Evolutionary conservation across 164 flowering plant species (phyloP), one percentile per base, ranked within the genome.

Genomic region (Taxillus chinensis): DNA sequence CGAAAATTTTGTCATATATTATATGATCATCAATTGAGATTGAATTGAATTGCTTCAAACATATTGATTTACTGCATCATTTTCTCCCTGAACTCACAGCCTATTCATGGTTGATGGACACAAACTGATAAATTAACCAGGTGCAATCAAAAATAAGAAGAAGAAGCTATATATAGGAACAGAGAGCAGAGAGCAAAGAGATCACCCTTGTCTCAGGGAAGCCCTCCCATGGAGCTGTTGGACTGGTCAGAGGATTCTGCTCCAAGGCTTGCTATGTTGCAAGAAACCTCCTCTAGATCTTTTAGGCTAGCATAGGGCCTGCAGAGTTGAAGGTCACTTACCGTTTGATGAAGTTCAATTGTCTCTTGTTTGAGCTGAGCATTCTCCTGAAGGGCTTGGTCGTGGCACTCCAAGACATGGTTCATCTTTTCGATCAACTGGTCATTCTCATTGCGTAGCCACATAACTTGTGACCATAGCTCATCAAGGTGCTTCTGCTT

Each of bases 401-500:
- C 93, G 59, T 86, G 89, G 77, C 67, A n/a, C 54, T 90, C 93
- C 0, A 85, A 77, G 2, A 74, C 70, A 63, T 80, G 74, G 69
- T 83, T 87, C 60, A 92, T 80, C 79, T 83, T 87, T 38, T 85
- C 90, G 3, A 92, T 70, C 63, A 92, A 85, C 67, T 83, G 83
- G 62, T 85, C 84, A 59, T 92, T 92, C 79, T 92, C 93, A 54
- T 78, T 74, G 46, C 90, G 66, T 56, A 92, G 85, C 85, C 86
- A 79, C 41, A 80, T 72, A 41, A 92, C 96, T 74, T 83, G 92
- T 2, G 90, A 82, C 92, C 91, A 83, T 5, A 92, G 92, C 80
- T 92, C 98, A 64, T 87, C 89, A 13, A 92, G 79, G 75, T 90
- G 96, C 70, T 73, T 81, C 79, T 92, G 96, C 82, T 92, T 90